A percentile compares a stretch with the other conserved stretches of the same genome.
Conservation (phyloP, 306 rosid species). For the Inga oerstediana region DNA sequence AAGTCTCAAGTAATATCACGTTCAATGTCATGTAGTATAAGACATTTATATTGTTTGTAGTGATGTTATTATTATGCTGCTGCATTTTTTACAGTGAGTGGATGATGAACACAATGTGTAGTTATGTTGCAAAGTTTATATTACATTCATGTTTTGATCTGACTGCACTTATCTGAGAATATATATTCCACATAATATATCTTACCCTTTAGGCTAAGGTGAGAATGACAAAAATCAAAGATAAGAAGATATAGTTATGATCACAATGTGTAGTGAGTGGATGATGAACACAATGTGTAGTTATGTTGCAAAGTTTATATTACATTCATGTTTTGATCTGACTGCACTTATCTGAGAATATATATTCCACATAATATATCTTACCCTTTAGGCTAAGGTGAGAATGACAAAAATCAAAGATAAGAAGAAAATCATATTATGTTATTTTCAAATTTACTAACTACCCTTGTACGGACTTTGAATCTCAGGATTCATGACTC, state of each 20-base stretch:
- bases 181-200: not conserved
- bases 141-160: not conserved
- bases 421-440: not conserved
- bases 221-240: not conserved
- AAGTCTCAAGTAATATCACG: not conserved
- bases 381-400: not conserved
- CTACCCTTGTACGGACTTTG: not conserved
- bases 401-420: not conserved
- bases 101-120: not conserved
- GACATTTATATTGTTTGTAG: not conserved
- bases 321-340: not conserved
- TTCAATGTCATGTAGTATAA: not conserved
- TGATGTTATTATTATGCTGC: not conserved
- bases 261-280: no score
- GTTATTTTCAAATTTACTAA: not conserved
- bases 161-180: not conserved
- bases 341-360: not conserved
- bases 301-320: not conserved
- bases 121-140: not conserved
- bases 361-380: not conserved
- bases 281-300: not conserved
- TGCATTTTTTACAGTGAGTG: not conserved
- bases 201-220: not conserved
- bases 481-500: not conserved
- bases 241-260: no score